phyloP scores from a whole-genome alignment of 2,329 filamentous ascomycete species.

The Exophiala calicioides region DNA sequence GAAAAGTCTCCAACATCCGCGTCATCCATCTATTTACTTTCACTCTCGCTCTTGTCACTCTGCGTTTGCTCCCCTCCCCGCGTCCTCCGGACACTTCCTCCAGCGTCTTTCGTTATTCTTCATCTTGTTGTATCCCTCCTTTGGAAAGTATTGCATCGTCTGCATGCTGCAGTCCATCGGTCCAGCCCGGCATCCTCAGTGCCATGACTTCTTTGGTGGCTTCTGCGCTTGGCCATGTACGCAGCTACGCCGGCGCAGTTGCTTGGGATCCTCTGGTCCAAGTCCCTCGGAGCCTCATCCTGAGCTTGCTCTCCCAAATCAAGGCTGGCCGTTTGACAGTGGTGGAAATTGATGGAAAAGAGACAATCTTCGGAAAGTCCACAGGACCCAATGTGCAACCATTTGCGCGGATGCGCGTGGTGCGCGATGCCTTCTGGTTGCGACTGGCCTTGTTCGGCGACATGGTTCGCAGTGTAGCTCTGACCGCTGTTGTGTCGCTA shows the following conservation, averaged over 20 bases:
- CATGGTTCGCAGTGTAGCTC: slow-evolving; percentile 53
- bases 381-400: slow-evolving; percentile 34
- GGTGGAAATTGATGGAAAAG: slow-evolving; percentile 45
- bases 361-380: slow-evolving; percentile 41
- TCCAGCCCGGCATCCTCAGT: background rate
- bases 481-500: background rate
- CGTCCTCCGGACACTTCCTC: too few species aligned
- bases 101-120: too few species aligned
- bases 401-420: slow-evolving; percentile 59
- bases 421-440: slow-evolving; percentile 70
- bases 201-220: slow-evolving; percentile 30
- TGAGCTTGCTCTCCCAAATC: slow-evolving; percentile 49
- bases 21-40: background rate
- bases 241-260: slow-evolving; percentile 46
- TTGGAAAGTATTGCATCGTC: background rate
- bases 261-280: slow-evolving; percentile 52
- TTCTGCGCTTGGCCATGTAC: slow-evolving; percentile 42
- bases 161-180: background rate
- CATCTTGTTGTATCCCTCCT: too few species aligned
- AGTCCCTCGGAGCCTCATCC: slow-evolving; percentile 47
- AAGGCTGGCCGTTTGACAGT: slow-evolving; percentile 50
- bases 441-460: slow-evolving; percentile 68
- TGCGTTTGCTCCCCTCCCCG: too few species aligned
- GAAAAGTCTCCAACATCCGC: background rate
- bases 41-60: background rate